Evolutionary conservation across 2,329 filamentous ascomycete genomes (phyloP).

Genomic region (Microdochium trichocladiopsis): DNA sequence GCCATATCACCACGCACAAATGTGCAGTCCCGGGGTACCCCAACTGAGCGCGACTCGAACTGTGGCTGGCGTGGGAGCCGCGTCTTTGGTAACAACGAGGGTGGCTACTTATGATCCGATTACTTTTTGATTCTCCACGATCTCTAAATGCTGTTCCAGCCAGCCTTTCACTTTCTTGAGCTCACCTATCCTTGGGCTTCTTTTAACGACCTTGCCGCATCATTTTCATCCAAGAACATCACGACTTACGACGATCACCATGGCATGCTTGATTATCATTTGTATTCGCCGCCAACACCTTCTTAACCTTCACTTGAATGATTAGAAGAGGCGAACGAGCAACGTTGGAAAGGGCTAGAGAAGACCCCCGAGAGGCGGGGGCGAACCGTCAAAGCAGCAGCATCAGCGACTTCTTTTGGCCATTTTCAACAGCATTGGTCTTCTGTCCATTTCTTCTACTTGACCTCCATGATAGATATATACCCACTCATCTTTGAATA

Average conservation of each 20-base stretch:
- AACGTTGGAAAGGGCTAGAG: too few species aligned
- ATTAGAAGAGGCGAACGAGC: background rate
- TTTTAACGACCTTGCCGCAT: background rate
- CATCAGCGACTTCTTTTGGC: too few species aligned
- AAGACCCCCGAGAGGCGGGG: too few species aligned
- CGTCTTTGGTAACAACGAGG: slow-evolving; percentile 41
- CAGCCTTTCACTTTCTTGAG: too few species aligned
- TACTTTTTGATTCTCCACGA: background rate
- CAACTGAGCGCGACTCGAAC: slow-evolving; percentile 31
- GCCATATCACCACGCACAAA: slow-evolving; percentile 23
- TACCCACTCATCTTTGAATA: too few species aligned
- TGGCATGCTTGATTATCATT: background rate
- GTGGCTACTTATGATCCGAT: slow-evolving; percentile 42
- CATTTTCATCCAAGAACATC: background rate
- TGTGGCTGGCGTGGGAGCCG: slow-evolving; percentile 53
- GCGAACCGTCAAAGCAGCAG: too few species aligned
- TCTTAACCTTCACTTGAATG: background rate
- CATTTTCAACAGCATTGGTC: too few species aligned
- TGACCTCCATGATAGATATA: too few species aligned
- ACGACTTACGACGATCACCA: background rate
- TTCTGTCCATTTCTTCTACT: too few species aligned
- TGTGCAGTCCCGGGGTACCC: slow-evolving; percentile 20
- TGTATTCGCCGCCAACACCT: background rate
- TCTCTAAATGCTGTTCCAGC: too few species aligned
- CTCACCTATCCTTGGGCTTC: background rate